Evolutionary conservation across 1,284 basidiomycete genomes (phyloP).

Genomic region (Puccinia polysora): DNA sequence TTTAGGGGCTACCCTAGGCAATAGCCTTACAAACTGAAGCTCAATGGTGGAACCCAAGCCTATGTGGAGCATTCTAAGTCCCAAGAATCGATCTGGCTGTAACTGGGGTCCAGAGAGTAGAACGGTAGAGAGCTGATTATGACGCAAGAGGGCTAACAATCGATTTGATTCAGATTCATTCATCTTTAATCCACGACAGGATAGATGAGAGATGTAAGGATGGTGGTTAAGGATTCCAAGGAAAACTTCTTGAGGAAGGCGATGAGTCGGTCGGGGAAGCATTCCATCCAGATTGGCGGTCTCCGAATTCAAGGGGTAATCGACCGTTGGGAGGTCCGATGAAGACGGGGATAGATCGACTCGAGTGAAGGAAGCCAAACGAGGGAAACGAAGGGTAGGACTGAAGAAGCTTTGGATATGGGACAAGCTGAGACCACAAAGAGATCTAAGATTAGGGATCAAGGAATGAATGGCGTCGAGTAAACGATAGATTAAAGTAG

Average conservation of each 20-base stretch:
- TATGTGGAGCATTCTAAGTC: conserved; percentile 32
- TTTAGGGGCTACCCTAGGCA: conserved; percentile 26
- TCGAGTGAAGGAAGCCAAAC: conserved; percentile 18
- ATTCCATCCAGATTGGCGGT: background rate
- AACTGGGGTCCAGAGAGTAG: background rate
- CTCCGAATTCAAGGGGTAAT: background rate
- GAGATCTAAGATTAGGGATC: conserved; percentile 18
- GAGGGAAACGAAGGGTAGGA: conserved; percentile 28
- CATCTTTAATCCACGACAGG: conserved; percentile 33
- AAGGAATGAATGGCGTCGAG: conserved; percentile 32
- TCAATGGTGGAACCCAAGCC: conserved; percentile 24
- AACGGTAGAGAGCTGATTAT: conserved; percentile 10
- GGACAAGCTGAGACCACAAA: conserved; percentile 17
- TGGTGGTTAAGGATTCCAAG: conserved; percentile 39
- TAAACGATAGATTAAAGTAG: background rate
- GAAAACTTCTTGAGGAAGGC: conserved; percentile 28
- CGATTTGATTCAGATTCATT: background rate
- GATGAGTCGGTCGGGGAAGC: background rate
- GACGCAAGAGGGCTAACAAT: conserved; percentile 19
- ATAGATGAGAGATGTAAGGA: conserved; percentile 21
- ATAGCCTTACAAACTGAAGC: conserved; percentile 22
- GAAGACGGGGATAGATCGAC: conserved; percentile 5
- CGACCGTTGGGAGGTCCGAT: conserved; percentile 9
- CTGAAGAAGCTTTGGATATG: conserved; percentile 27
- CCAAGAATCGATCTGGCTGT: background rate